Evolutionary conservation across 2,329 filamentous ascomycete species (phyloP).

Genomic region (Aureobasidium sp.): DNA sequence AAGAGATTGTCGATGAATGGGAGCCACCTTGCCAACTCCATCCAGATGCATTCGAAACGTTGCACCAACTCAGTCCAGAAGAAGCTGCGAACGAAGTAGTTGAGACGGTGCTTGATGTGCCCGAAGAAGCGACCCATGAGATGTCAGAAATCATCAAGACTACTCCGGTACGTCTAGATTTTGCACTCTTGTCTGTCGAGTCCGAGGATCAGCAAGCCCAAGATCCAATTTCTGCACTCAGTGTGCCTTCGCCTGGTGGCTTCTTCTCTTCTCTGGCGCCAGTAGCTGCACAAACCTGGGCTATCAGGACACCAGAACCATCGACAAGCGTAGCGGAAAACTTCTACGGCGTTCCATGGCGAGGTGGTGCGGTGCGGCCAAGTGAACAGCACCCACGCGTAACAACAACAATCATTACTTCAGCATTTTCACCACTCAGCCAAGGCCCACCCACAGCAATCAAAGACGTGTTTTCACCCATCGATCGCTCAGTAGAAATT

Average conservation of each 20-base stretch:
- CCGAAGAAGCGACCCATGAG: conserved; percentile 43
- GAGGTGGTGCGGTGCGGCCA: conserved; percentile 15
- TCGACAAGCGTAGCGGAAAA: conserved; percentile 87
- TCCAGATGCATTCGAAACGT: conserved; percentile 69
- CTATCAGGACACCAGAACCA: conserved; percentile 53
- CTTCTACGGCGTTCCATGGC: conserved; percentile 83
- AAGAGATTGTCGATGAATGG: conserved; percentile 58
- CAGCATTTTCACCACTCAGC: conserved; percentile 30
- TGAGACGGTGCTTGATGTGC: conserved; percentile 34
- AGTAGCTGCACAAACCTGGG: conserved; percentile 74
- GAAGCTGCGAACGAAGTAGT: conserved; percentile 23
- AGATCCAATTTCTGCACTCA: conserved; percentile 69
- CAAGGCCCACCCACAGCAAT: conserved; percentile 63
- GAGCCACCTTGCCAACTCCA: conserved; percentile 54
- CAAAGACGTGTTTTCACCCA: conserved; percentile 39
- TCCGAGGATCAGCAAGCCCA: conserved; percentile 30
- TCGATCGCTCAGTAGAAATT: conserved; percentile 29
- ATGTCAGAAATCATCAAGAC: conserved; percentile 54
- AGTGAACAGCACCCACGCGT: conserved; percentile 30
- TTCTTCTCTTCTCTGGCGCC: conserved; percentile 84
- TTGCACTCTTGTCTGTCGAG: conserved; percentile 10
- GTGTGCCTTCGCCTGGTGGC: conserved; percentile 83
- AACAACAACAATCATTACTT: conserved; percentile 63
- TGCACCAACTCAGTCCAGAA: conserved; percentile 63
- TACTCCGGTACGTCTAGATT: conserved; percentile 12